Evolutionary conservation across 257 asterid genomes (phyloP), one percentile per base, ranked within the genome.

Genomic region (Salvia splendens): DNA sequence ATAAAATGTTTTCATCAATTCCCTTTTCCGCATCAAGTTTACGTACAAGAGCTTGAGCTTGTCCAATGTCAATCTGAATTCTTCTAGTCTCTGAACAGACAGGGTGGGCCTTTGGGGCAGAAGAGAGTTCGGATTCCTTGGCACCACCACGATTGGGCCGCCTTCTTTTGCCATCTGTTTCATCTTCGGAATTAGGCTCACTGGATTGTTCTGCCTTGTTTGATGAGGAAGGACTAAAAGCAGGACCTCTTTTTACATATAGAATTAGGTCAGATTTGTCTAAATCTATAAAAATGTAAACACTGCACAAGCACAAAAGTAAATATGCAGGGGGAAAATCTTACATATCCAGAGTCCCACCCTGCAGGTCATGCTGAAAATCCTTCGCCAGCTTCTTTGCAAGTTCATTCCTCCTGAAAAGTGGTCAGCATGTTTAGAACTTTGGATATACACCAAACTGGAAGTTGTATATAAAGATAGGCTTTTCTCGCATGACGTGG

Each of bases 21-120:
- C 95, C 91, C 69, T 94, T 94, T 74, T 94, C 99, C 3, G 77
- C 58, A 57, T 94, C 99, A 58, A 94, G 96, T 71, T 88, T 94
- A 72, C 87, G 81, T 36, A 86, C 89, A 76, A 94, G 95, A 51
- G 95, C 79, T 73, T 79, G 96, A 4, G 91, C 84, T 82, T 81
- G 97, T 81, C 83, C 95, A 72, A 91, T 70, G 41, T 94, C 99
- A 55, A 73, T 73, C 76, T 86, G 95, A 51, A 91, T 78, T 79
- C 97, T 70, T 64, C 88, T 81, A 15, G 88, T 84, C 79, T 91
- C 99, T 69, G 91, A 88, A 73, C 80, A 85, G 48, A 91, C 78
- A 6, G 87, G 96, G 76, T 91, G 96, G 54, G 95, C 91, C 83
- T 87, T 89, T 12, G 95, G 97, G 70, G 96, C 89, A 65, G 89